Evolutionary conservation across 805 yeast genomes (phyloP).

Genomic region (Blastobotrys chiropterorum): DNA sequence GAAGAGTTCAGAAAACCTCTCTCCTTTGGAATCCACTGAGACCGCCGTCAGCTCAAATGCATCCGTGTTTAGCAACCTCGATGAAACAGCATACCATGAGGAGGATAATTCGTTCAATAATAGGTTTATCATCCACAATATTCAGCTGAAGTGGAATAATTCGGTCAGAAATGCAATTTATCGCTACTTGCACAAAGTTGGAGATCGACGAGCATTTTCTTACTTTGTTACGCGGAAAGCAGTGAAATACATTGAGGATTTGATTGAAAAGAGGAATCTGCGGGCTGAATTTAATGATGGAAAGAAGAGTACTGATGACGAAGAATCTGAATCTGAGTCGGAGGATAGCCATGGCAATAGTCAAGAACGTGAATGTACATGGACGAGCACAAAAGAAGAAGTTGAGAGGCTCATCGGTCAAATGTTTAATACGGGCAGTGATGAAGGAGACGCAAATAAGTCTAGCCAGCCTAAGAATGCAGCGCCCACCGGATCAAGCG

Average conservation of each 20-base stretch:
- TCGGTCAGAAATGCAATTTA: constrained; percentile 55
- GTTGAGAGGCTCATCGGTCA: constrained; percentile 8
- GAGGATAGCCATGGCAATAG: not conserved
- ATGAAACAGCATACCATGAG: constrained; percentile 16
- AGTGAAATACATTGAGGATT: constrained; percentile 44
- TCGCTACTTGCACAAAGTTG: constrained; percentile 49
- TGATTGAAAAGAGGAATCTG: constrained; percentile 35
- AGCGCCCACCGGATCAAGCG: constrained; percentile 7
- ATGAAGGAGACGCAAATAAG: not conserved
- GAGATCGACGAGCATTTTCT: constrained; percentile 38
- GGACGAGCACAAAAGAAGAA: constrained; percentile 8
- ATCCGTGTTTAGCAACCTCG: constrained; percentile 1
- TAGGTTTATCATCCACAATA: constrained; percentile 64
- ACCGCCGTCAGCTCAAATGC: constrained; percentile 10
- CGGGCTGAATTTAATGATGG: constrained; percentile 4
- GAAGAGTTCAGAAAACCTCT: not conserved
- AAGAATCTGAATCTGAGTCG: not conserved
- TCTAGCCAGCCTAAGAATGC: not conserved
- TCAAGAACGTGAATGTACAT: not conserved
- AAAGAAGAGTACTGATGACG: constrained; percentile 8
- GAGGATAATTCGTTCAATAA: constrained; percentile 43
- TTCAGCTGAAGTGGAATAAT: constrained; percentile 77
- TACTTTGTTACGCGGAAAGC: constrained; percentile 45
- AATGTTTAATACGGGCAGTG: constrained; percentile 1
- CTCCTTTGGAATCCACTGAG: not conserved